Evolutionary conservation across 1,139 yeast genomes (phyloP).

Genomic region (Diutina neorugosa): DNA sequence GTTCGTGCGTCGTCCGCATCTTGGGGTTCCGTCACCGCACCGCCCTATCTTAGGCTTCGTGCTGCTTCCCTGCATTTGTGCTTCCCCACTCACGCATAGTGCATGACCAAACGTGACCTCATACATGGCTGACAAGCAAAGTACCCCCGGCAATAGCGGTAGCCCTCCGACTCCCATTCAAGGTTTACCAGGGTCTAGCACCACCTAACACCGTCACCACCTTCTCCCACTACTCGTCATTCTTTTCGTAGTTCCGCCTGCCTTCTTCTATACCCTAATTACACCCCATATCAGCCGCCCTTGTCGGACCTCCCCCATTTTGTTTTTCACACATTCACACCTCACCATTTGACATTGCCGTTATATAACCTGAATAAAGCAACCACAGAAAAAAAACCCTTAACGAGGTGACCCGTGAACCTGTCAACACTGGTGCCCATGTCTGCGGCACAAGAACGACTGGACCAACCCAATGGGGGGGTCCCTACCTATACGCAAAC

Average conservation of each 20-base stretch:
- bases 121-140: background rate
- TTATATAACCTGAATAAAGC: background rate
- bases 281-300: background rate
- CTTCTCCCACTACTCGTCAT: no score
- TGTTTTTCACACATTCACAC: background rate
- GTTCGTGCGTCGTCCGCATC: background rate
- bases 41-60: background rate
- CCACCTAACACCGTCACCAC: no score
- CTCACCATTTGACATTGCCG: background rate
- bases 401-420: background rate
- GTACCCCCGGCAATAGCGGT: background rate
- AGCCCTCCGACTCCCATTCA: background rate
- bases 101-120: background rate
- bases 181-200: background rate
- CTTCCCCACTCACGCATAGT: background rate
- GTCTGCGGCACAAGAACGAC: conserved; percentile 4
- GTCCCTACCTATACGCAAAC: background rate
- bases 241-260: no score
- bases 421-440: background rate
- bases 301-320: background rate
- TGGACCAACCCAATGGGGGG: background rate
- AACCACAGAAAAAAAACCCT: background rate
- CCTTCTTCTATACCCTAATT: no score
- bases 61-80: background rate
- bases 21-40: background rate